Evolutionary conservation across 2,329 filamentous ascomycete genomes (phyloP), one percentile per base, ranked within the genome.

Genomic region (Capronia coronata): DNA sequence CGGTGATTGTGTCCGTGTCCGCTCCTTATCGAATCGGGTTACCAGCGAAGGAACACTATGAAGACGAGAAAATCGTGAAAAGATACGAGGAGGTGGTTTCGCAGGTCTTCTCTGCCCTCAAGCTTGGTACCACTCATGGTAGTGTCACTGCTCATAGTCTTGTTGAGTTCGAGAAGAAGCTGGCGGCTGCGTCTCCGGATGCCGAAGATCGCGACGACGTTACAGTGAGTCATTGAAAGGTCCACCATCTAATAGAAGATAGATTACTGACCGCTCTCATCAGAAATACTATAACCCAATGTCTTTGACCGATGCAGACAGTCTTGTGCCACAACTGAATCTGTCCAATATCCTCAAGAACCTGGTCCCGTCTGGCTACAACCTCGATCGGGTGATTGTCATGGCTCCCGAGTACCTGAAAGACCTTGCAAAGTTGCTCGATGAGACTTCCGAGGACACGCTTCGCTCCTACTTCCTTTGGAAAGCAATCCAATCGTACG

Each of bases 401-500:
- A 70, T 71, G 16, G 78, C 79, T 1, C 80, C 82, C 0, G 68
- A 73, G 1, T 85, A 84, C 58, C 68, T 84, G 59, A 71, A 76
- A 43, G 75, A 77, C 6, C 62, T 86, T 1, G 76, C 79, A 4
- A 62, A 68, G 1, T 76, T 84, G 30, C 59, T 87, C 16, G 64
- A 71, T 1, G 65, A 73, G 2, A 78, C 78, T 1, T 64, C 76
- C 0, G 70, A 72, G 43, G 75, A 81, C 35, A 74, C 77, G 0
- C 61, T 87, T 2, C 74, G 80, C 53, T 70, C 73, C n/a, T 86
- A 81, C 60, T 72, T 86, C 52, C 64, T 78, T 19, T 84, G 82
- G 82, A 82, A 83, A 58, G 65, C 77, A 11, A 74, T 86, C 10
- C 71, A 78, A 42, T 63, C 68, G 1, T 78, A 78, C 59, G 69